phyloP scores from a whole-genome alignment of 164 flowering plant genomes.

The Cinnamomum micranthum region DNA sequence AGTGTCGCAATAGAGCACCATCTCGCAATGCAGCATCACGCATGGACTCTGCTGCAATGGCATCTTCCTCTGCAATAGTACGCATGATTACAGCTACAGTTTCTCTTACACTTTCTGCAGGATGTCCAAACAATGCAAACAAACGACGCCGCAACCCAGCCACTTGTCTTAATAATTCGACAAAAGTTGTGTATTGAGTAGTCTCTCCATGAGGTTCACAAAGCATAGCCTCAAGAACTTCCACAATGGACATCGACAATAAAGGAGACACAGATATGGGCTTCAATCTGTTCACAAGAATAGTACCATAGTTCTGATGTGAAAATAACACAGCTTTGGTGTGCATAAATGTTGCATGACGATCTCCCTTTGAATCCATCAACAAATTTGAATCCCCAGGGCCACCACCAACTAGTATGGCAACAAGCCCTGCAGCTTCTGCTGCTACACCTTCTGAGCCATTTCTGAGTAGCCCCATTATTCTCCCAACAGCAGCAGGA shows the following conservation, averaged over 20 bases:
- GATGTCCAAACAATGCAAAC: constrained; percentile 96
- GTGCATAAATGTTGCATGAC: constrained; percentile 91
- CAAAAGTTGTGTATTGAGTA: constrained; percentile 88
- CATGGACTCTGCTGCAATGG: constrained; percentile 99
- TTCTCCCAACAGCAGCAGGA: constrained; percentile 98
- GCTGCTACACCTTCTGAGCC: constrained; percentile 98
- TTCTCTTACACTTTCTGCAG: constrained; percentile 97
- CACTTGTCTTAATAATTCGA: constrained; percentile 89
- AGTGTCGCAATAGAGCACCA: constrained; percentile 91
- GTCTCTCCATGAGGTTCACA: constrained; percentile 98
- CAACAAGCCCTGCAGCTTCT: constrained; percentile 88
- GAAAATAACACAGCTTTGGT: constrained; percentile 89
- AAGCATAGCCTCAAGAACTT: constrained; percentile 96
- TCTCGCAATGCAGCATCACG: constrained; percentile 98
- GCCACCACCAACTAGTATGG: constrained; percentile 92
- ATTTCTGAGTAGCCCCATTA: constrained; percentile 98
- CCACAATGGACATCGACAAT: constrained; percentile 91
- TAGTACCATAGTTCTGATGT: constrained; percentile 55
- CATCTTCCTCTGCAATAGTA: constrained; percentile 99
- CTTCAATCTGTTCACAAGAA: constrained; percentile 80
- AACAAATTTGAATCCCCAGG: constrained; percentile 65
- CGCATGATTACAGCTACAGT: constrained; percentile 98
- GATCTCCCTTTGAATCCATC: constrained; percentile 90
- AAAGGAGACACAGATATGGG: constrained; percentile 95
- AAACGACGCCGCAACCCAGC: constrained; percentile 92